Conservation (phyloP, 768 basidiomycete genomes). For the Tulasnella sp. region DNA sequence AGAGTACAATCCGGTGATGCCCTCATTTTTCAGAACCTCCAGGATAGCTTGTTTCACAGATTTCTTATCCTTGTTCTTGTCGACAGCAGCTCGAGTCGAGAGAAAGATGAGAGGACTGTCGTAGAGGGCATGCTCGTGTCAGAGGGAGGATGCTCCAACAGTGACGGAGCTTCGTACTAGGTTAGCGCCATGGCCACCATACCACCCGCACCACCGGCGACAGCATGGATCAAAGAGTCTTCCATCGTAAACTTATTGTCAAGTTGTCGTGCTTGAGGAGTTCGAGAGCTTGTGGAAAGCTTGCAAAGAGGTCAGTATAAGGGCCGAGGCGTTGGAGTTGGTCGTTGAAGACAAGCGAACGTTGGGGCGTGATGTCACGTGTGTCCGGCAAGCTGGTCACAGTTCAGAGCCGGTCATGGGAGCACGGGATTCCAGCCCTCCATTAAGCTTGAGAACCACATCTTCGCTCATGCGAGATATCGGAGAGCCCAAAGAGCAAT, state of each 20-base stretch:
- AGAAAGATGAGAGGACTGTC: constrained; percentile 83
- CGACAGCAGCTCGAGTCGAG: constrained; percentile 89
- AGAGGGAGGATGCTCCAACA: neutral
- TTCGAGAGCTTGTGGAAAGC: neutral
- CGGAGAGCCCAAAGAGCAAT: neutral
- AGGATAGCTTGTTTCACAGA: constrained; percentile 61
- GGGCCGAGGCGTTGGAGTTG: neutral
- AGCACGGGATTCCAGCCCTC: neutral
- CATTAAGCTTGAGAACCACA: no score
- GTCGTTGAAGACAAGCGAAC: neutral
- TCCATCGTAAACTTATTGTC: neutral
- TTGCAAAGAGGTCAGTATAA: neutral
- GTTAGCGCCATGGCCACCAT: constrained; percentile 87
- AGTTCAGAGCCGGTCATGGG: neutral
- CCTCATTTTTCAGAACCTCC: constrained; percentile 80
- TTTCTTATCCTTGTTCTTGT: constrained; percentile 72
- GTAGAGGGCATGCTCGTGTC: neutral
- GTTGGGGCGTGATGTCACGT: neutral
- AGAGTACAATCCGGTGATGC: constrained; percentile 76
- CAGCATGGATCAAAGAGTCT: constrained; percentile 80
- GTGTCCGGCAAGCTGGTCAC: constrained; percentile 1
- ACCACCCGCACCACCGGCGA: constrained; percentile 88
- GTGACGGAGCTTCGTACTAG: constrained; percentile 53
- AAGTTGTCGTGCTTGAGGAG: neutral
- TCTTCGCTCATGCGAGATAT: neutral